These are phyloP conservation scores for Monilinia vaccinii-corymbosi DNA, from an alignment of 2,329 filamentous ascomycete genomes.

Conservation along the genomic window DNA sequence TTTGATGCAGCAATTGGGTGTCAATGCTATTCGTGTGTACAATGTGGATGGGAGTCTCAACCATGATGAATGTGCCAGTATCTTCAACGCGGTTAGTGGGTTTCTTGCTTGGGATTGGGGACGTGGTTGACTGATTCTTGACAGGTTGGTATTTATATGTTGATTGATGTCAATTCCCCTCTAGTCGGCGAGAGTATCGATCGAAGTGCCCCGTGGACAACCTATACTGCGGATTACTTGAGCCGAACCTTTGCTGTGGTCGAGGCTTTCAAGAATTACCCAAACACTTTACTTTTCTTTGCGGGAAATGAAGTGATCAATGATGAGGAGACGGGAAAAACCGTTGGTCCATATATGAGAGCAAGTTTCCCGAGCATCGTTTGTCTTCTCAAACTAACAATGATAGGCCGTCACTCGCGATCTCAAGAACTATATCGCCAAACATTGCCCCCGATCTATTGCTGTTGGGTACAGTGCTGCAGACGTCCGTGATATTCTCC, in stretches of 20 bases:
- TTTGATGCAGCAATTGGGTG: constrained; percentile 51
- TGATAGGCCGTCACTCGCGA: constrained; percentile 64
- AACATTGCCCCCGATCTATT: constrained; percentile 56
- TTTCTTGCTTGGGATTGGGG: constrained; percentile 5
- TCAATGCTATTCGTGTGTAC: constrained; percentile 63
- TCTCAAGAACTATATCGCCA: constrained; percentile 72
- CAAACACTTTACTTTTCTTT: constrained; percentile 65
- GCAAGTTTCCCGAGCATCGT: constrained; percentile 18
- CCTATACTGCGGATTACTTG: constrained; percentile 51
- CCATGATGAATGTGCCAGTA: constrained; percentile 57
- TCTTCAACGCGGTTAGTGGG: constrained; percentile 49
- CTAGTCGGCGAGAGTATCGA: constrained; percentile 48
- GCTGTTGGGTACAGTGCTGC: constrained; percentile 76
- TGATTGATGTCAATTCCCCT: constrained; percentile 61
- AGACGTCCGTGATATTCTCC: constrained; percentile 63
- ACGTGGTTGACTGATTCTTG: not conserved
- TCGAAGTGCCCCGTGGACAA: constrained; percentile 46
- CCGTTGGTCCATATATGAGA: constrained; percentile 59
- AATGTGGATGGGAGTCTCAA: constrained; percentile 57
- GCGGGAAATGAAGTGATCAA: constrained; percentile 74
- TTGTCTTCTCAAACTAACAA: constrained; percentile 12
- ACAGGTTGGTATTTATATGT: constrained; percentile 55
- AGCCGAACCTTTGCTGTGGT: constrained; percentile 60
- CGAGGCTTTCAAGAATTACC: constrained; percentile 58
- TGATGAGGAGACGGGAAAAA: constrained; percentile 47